Base-by-base conservation (phyloP, 73 alveolate species). In the Paramecium biaurelia region DNA sequence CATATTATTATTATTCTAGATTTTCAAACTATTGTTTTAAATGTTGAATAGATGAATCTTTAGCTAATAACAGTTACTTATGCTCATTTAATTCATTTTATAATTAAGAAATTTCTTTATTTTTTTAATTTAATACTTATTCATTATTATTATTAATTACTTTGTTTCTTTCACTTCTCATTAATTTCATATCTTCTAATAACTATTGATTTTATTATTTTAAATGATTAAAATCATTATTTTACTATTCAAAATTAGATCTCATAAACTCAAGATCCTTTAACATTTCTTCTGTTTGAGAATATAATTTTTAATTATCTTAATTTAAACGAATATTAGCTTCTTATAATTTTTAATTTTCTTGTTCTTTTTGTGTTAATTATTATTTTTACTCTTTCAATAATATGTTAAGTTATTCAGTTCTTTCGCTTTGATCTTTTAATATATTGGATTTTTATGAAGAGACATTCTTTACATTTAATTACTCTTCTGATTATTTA, bases 301-400 rank as follows among this genome's bases (percentile, higher is more conserved):
- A 43, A 47, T 79, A 79, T 79, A 79, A 79, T 79, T 79, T 37
- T 79, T 79, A 21, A 45, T 79, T 79, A 24, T 79, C 90, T 37
- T 79, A 10, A 42, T 24, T 43, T 45, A 79, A 45, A 38, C 90
- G 10, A 38, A 20, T 79, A 4, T 41, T 47, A 42, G 8, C 30
- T 15, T 79, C 90, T 79, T 43, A 15, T 43, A 43, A 38, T 45
- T 47, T 79, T 79, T n/a, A 8, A 79, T 43, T 43, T 24, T 79
- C 90, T 24, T 79, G 21, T 4, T 79, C 70, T 20, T 41, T 26
- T 79, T 79, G 28, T 3, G 32, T 32, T 26, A 79, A n/a, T 41
- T 43, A 26, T 43, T 24, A 23, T 79, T 41, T 32, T 4, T 2
- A 24, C 12, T 47, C 74, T 26, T 20, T 41, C 20, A 79, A 34